Conservation (phyloP, 1,284 basidiomycete species). For the Wallemia hederae region DNA sequence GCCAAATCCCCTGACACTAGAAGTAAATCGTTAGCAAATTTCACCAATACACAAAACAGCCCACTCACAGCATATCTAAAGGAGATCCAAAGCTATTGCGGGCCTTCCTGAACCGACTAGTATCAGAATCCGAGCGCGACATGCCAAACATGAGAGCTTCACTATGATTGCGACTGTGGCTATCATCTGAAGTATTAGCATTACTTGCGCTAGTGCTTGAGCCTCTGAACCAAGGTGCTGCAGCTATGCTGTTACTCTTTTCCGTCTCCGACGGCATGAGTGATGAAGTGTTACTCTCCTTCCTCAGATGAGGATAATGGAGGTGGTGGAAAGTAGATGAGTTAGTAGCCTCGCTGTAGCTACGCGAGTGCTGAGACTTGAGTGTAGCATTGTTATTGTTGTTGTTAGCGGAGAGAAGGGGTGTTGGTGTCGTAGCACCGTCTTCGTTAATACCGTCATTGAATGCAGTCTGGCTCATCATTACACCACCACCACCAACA, state of each 20-base stretch:
- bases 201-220: too few species aligned
- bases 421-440: not conserved
- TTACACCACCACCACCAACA: too few species aligned
- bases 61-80: not conserved
- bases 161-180: too few species aligned
- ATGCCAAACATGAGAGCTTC: not conserved
- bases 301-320: not conserved
- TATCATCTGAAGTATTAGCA: not conserved
- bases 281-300: not conserved
- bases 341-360: not conserved
- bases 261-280: not conserved
- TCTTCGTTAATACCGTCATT: too few species aligned
- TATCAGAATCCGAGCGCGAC: not conserved
- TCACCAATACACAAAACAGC: not conserved
- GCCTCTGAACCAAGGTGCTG: not conserved
- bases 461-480: not conserved
- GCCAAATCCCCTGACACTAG: not conserved
- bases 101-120: not conserved
- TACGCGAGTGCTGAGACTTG: not conserved
- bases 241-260: not conserved
- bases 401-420: too few species aligned
- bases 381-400: too few species aligned
- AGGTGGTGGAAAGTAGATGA: not conserved
- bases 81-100: not conserved
- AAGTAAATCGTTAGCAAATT: not conserved